Percentiles rank a stretch among this genome's conserved stretches.
These are phyloP conservation scores for Suillus subaureus DNA, from an alignment of 768 basidiomycete species.

Conservation along the genomic window DNA sequence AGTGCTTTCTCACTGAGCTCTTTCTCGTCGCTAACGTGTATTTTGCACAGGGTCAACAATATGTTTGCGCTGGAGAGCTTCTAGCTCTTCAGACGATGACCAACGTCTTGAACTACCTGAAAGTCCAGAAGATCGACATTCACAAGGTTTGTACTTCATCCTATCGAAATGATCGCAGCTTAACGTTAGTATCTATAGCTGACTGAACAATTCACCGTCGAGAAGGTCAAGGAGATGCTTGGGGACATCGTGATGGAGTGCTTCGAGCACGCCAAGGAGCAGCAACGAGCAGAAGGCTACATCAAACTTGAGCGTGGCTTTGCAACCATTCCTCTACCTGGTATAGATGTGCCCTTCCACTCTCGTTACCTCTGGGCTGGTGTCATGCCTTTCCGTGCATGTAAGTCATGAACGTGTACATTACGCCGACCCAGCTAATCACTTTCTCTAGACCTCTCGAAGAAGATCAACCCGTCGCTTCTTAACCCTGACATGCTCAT, in stretches of 20 bases:
- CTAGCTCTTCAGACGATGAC: constrained; percentile 92
- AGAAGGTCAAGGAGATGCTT: constrained; percentile 96
- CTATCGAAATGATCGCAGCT: not conserved
- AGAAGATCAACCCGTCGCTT: constrained; percentile 92
- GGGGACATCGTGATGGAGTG: constrained; percentile 87
- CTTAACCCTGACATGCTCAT: constrained; percentile 94
- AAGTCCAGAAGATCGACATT: constrained; percentile 94
- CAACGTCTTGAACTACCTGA: constrained; percentile 95
- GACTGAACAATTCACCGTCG: constrained; percentile 83
- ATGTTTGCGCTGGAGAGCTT: constrained; percentile 97
- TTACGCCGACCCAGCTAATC: constrained; percentile 4
- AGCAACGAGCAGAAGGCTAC: constrained; percentile 80
- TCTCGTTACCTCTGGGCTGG: constrained; percentile 99
- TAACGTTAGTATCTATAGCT: constrained; percentile 48
- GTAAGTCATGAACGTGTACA: constrained; percentile 49
- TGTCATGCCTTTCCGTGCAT: constrained; percentile 95
- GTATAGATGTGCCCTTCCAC: constrained; percentile 99
- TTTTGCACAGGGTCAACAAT: constrained; percentile 88
- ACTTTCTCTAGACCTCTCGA: constrained; percentile 73
- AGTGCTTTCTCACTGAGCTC: constrained; percentile 16
- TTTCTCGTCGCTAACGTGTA: constrained; percentile 9
- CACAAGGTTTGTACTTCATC: constrained; percentile 57
- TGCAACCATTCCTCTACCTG: constrained; percentile 92
- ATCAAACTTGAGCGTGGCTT: constrained; percentile 97
- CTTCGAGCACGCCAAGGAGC: constrained; percentile 71